These are phyloP conservation scores for Starmerella sirachaensis DNA, from an alignment of 805 yeast genomes.

Conservation along the genomic window DNA sequence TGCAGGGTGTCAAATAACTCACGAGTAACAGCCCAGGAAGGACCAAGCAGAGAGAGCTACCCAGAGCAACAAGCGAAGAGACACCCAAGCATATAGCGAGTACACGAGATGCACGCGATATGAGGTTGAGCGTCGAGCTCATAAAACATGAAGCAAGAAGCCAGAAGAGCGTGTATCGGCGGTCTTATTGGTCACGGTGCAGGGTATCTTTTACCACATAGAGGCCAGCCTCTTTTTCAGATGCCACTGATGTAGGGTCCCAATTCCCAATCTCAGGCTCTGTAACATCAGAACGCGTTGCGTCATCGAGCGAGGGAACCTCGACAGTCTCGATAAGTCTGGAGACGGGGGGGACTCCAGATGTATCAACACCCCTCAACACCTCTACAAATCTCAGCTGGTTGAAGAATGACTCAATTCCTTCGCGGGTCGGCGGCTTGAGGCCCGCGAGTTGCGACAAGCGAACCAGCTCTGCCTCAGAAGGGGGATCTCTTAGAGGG, in stretches of 20 bases:
- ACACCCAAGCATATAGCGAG: no score
- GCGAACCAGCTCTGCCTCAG: conserved; percentile 13
- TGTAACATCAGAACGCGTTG: conserved; percentile 8
- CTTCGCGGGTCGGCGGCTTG: conserved; percentile 21
- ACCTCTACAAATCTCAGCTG: conserved; percentile 32
- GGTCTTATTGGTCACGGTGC: conserved; percentile 11
- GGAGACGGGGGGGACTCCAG: conserved; percentile 27
- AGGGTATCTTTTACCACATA: conserved; percentile 24
- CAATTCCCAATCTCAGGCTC: conserved; percentile 22
- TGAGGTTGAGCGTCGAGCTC: no score
- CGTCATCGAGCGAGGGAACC: conserved; percentile 18
- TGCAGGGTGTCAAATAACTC: no score
- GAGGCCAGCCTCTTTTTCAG: conserved; percentile 21
- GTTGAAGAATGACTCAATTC: conserved; percentile 25
- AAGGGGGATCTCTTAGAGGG: conserved; percentile 17
- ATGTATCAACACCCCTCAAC: conserved; percentile 28
- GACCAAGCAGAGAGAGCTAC: no score
- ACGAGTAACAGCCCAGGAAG: no score
- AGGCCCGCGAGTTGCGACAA: conserved; percentile 18
- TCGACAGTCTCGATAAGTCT: conserved; percentile 21
- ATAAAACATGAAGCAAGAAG: no score
- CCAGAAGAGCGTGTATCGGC: no score
- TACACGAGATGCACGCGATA: no score
- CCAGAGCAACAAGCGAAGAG: no score
- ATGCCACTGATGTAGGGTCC: conserved; percentile 25